Evolutionary conservation across 106 monocot species (phyloP), one percentile per base, ranked within the genome.

Genomic region (Alisma plantagoaquatica): DNA sequence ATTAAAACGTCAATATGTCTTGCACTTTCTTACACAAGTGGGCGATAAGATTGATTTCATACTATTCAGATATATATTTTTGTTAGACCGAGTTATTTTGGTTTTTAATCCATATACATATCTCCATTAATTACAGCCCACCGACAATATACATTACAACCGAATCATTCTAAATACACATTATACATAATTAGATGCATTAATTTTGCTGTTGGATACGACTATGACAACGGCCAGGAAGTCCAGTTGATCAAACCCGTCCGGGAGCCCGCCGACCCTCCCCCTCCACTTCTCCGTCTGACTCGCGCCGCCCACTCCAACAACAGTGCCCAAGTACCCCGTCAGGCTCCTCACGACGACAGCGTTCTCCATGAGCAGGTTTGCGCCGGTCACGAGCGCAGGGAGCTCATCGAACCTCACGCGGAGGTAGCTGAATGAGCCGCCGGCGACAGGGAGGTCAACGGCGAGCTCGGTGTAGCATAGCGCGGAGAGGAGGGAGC

Each of bases 391-490:
- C 57, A 94, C 31, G 58, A 94, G 88, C 20, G 94, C 94, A 10
- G 88, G 80, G 26, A 94, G 88, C 44, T 94, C 94, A 29, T 87
- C 93, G 28, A 93, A 93, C 47, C 87, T 87, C 42, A 93, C 77
- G 10, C 93, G 63, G 20, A 93, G 80, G 48, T 93, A 93, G 69
- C 87, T 93, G 65, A 93, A 93, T 10, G 93, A 86, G 22, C 93
- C 87, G 25, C 93, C 93, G 46, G 93, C 93, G 30, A 93, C 72
- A 50, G 93, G 93, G 72, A 93, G 69, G 61, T 93, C 87, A 38
- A 93, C 93, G 50, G 93, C 93, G 66, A 93, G 87, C 69, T 93
- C 93, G 25, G 93, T 87, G 72, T 93, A 93, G 66, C 93, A 93
- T 58, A 93, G 87, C 17, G 93, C 93, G 14, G 93, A 93, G 29